phyloP scores from a whole-genome alignment of 2,329 filamentous ascomycete species.

The Clarireedia hainanense region DNA sequence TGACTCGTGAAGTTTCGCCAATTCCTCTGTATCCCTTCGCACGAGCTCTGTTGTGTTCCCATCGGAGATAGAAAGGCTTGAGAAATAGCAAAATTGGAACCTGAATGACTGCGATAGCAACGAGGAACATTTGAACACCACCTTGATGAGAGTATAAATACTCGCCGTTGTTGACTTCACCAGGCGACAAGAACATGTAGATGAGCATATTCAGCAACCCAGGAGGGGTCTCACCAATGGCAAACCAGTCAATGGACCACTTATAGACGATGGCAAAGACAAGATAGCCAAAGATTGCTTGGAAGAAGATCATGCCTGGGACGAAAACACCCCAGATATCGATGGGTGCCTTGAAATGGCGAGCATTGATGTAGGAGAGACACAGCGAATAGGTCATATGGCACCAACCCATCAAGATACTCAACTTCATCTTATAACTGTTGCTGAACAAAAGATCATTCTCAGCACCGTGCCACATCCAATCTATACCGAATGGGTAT shows the following conservation, averaged over 20 bases:
- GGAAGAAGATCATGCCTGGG: conserved; percentile 99
- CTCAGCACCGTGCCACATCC: conserved; percentile 92
- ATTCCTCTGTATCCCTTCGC: conserved; percentile 88
- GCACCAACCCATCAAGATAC: conserved; percentile 91
- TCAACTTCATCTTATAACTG: conserved; percentile 99
- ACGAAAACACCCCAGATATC: conserved; percentile 98
- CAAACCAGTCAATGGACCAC: conserved; percentile 83
- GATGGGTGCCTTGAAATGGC: conserved; percentile 88
- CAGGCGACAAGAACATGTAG: conserved; percentile 96
- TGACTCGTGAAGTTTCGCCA: conserved; percentile 80
- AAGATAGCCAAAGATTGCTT: conserved; percentile 95
- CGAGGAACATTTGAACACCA: conserved; percentile 64
- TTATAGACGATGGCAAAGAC: conserved; percentile 94
- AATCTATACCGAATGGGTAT: conserved; percentile 93
- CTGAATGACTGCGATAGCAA: conserved; percentile 76
- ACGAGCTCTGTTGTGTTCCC: conserved; percentile 84
- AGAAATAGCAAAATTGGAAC: conserved; percentile 88
- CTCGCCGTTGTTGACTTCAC: conserved; percentile 51
- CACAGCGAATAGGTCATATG: conserved; percentile 99
- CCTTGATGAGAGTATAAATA: conserved; percentile 72
- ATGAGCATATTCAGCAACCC: conserved; percentile 98
- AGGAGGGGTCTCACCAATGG: conserved; percentile 60
- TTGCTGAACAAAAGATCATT: conserved; percentile 95
- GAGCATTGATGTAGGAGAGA: conserved; percentile 86
- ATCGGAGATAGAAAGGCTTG: conserved; percentile 91